Base-by-base conservation (phyloP, 805 yeast genomes). In the Candida yuanshanica region DNA sequence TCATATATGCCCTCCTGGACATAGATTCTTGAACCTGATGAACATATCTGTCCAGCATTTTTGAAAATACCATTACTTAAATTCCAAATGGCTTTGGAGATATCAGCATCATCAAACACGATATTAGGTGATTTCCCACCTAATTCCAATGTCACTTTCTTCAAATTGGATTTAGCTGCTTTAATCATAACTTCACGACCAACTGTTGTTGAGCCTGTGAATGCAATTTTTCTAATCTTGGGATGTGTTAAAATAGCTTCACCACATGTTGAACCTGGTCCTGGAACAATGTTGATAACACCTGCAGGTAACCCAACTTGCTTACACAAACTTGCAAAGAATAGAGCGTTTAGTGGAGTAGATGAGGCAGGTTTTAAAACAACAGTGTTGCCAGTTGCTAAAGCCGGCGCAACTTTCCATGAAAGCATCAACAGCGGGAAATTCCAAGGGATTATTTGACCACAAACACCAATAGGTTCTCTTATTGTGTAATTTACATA, bases 61-160 rank as follows among this genome's bases (percentile, higher is more conserved):
- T 72, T 77, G 70, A 81, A 81, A 55, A 83, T 83, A 69, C 88
- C 88, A 37, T 72, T 64, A 39, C 78, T 69, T 53, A 82, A 71
- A 58, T 73, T 71, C 42, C 69, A 62, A 36, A 68, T 58, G 37
- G 73, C 61, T 47, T 62, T 62, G 33, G 73, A 71, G 44, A 81
- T 53, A 56, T 81, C 69, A 47, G 82, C 83, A 60, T 83, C 93
- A 51, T 75, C 69, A 58, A 83, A 83, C 33, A 83, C 80, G 55
- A 83, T 73, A 60, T 82, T 80, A 55, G 90, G 85, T 44, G 89
- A 81, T 64, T 83, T 83, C 64, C 93, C 93, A 64, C 93, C 93
- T 55, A 83, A 72, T 66, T 83, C 93, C 64, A 83, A 70, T 37
- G 91, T 82, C 39, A 82, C 83, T 68, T 83, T 83, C 74, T 83